These are phyloP conservation scores for Mycosphaerella arachidis DNA, from an alignment of 2,329 filamentous ascomycete genomes.

Conservation along the genomic window DNA sequence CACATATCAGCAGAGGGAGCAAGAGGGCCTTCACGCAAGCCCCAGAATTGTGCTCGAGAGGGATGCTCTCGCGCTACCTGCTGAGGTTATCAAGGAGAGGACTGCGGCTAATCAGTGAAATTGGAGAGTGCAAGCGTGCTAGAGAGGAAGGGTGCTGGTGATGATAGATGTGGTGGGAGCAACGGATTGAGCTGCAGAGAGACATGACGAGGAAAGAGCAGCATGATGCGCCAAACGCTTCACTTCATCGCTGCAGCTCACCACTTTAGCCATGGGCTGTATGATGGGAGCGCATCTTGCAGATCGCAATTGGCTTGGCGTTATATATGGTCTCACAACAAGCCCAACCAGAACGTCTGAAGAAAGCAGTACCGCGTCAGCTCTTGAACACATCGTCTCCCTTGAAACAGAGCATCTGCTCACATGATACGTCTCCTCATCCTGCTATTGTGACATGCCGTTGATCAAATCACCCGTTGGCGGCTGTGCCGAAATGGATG, in stretches of 20 bases:
- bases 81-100: slow-evolving; percentile 9
- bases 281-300: neutral
- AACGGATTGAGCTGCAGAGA: neutral
- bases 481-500: neutral
- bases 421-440: neutral
- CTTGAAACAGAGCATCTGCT: neutral
- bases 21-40: slow-evolving; percentile 30
- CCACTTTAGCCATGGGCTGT: neutral
- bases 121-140: neutral
- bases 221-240: neutral
- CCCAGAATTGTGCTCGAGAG: slow-evolving; percentile 9
- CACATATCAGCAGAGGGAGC: slow-evolving; percentile 29
- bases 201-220: neutral
- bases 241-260: neutral
- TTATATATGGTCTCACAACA: slow-evolving; percentile 3
- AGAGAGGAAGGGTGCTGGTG: neutral
- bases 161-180: neutral
- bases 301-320: slow-evolving; percentile 1
- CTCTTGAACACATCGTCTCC: neutral
- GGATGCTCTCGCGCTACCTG: slow-evolving; percentile 8
- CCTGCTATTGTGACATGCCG: neutral
- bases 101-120: slow-evolving; percentile 15
- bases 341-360: neutral
- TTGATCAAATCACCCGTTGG: neutral
- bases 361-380: neutral